Conservation (phyloP, 2,329 filamentous ascomycete genomes). For the Fusarium nisikadoi region DNA sequence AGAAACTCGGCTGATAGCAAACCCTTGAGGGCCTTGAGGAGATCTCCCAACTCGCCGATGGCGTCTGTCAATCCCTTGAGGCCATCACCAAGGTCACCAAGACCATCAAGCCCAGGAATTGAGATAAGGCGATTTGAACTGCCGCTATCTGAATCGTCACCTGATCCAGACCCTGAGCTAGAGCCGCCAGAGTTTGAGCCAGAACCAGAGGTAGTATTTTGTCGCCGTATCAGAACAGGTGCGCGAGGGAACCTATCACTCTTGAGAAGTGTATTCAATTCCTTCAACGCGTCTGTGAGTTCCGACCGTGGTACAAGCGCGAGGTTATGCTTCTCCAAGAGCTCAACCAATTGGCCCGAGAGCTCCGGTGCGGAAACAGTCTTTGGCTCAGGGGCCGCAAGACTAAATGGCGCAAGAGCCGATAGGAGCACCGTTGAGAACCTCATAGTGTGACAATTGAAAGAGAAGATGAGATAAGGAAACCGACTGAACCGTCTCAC, state of each 20-base stretch:
- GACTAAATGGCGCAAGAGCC: conserved; percentile 48
- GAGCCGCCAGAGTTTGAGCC: conserved; percentile 1
- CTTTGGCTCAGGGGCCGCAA: conserved; percentile 45
- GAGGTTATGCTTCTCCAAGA: conserved; percentile 56
- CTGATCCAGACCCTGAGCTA: neutral
- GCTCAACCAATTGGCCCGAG: conserved; percentile 50
- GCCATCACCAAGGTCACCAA: conserved; percentile 22
- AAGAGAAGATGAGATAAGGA: neutral
- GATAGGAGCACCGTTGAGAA: conserved; percentile 51
- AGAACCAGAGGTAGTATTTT: conserved; percentile 21
- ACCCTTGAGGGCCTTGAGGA: conserved; percentile 44
- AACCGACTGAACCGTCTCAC: neutral
- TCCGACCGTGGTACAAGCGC: conserved; percentile 58
- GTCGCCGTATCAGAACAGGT: conserved; percentile 22
- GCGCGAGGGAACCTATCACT: conserved; percentile 33
- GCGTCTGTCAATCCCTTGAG: conserved; percentile 41
- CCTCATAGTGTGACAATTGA: conserved; percentile 47
- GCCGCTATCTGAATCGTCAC: neutral
- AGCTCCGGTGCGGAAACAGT: conserved; percentile 47
- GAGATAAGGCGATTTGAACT: neutral
- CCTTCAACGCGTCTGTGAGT: conserved; percentile 56
- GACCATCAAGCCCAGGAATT: conserved; percentile 34
- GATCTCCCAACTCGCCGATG: conserved; percentile 40
- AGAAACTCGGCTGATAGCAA: conserved; percentile 54
- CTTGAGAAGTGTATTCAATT: conserved; percentile 55